These are phyloP conservation scores for Nannizziopsis barbatae DNA, from an alignment of 2,329 filamentous ascomycete species.

Conservation along the genomic window DNA sequence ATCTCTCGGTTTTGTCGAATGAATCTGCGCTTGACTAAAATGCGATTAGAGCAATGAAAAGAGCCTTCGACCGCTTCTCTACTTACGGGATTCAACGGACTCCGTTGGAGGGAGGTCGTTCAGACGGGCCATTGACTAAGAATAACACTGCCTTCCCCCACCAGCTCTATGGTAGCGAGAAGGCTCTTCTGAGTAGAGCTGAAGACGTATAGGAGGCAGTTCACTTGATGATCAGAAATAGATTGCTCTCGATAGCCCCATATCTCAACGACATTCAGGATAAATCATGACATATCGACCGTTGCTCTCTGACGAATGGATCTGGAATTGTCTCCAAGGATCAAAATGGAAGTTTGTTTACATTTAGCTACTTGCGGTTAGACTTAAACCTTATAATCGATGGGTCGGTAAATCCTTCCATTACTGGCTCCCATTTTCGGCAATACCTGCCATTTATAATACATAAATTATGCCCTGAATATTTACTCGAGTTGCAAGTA, in stretches of 20 bases:
- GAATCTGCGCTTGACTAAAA: slow-evolving; percentile 51
- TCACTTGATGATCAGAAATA: too few species aligned
- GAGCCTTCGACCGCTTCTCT: background rate
- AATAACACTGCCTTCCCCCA: background rate
- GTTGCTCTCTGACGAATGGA: too few species aligned
- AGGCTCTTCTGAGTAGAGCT: too few species aligned
- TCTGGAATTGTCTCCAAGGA: background rate
- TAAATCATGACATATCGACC: too few species aligned
- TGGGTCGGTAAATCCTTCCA: background rate
- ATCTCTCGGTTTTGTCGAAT: slow-evolving; percentile 57
- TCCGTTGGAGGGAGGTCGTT: slow-evolving; percentile 38
- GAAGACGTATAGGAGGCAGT: too few species aligned
- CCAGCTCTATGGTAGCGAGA: too few species aligned
- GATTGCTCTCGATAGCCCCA: too few species aligned
- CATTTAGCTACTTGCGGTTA: slow-evolving; percentile 14
- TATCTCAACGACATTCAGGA: too few species aligned
- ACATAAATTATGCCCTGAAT: background rate
- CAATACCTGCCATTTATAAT: background rate
- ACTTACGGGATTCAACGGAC: slow-evolving; percentile 40
- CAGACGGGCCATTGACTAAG: slow-evolving; percentile 36
- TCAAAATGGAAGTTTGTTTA: slow-evolving; percentile 9
- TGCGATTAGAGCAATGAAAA: background rate
- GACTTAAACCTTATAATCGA: background rate
- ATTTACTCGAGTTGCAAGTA: background rate
- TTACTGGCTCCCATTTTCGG: background rate